Conservation (phyloP, 176 grass and related monocot genomes). For the Saccharum officinarum region DNA sequence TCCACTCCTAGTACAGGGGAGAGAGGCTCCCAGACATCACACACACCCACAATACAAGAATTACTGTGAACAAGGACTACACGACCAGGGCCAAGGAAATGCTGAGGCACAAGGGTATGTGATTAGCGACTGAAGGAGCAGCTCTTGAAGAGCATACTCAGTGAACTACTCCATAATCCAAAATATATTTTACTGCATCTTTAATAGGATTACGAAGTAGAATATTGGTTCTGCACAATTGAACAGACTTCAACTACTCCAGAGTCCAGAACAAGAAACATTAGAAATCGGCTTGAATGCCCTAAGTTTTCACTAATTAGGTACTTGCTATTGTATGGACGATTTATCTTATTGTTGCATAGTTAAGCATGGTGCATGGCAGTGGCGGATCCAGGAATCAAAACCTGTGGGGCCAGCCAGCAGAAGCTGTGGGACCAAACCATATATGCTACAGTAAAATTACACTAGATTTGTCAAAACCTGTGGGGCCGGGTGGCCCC, state of each 20-base stretch:
- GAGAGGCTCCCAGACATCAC: neutral
- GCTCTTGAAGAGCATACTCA: neutral
- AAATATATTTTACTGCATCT: neutral
- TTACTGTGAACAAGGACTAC: neutral
- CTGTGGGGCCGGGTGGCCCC: too few relatives aligned
- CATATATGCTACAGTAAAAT: too few relatives aligned
- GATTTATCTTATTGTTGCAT: neutral
- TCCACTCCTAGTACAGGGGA: neutral
- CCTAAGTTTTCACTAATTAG: neutral
- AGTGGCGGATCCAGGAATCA: too few relatives aligned
- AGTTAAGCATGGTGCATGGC: neutral
- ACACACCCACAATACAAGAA: neutral
- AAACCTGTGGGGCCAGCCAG: too few relatives aligned
- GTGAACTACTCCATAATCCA: neutral
- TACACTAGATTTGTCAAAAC: too few relatives aligned
- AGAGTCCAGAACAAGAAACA: neutral
- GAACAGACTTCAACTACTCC: neutral
- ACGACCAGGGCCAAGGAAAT: neutral
- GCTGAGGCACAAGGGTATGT: neutral
- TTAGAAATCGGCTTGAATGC: neutral
- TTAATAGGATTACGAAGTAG: neutral
- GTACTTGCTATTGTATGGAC: neutral
- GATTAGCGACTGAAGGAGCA: neutral
- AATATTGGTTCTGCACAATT: neutral
- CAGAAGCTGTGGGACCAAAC: too few relatives aligned